These are phyloP conservation scores for Ascobolus immersus DNA, from an alignment of 495 filamentous ascomycete genomes.

Conservation along the genomic window DNA sequence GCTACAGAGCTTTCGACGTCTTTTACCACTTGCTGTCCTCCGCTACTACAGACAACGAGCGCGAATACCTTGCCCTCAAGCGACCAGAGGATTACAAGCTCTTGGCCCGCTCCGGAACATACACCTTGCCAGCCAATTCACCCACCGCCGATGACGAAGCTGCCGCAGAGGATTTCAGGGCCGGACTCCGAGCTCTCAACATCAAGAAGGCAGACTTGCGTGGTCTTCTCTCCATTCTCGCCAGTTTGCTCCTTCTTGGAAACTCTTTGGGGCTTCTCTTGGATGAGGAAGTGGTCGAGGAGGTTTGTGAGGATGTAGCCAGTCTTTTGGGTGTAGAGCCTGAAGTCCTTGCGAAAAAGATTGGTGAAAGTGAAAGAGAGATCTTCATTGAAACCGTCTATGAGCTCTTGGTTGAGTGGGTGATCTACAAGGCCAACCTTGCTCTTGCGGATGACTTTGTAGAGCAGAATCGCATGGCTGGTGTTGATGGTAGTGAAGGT, in stretches of 20 bases:
- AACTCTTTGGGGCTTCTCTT: conserved; percentile 65
- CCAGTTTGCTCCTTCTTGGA: conserved; percentile 72
- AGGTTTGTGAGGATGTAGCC: conserved; percentile 72
- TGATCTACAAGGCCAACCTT: conserved; percentile 70
- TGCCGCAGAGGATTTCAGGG: conserved; percentile 73
- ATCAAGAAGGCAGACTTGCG: conserved; percentile 66
- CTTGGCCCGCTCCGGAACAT: conserved; percentile 60
- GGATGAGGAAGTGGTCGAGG: conserved; percentile 63
- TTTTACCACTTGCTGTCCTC: conserved; percentile 91
- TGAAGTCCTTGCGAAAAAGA: conserved; percentile 52
- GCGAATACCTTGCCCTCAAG: conserved; percentile 72
- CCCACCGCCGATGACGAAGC: conserved; percentile 85
- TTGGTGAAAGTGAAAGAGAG: conserved; percentile 58
- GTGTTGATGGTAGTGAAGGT: conserved; percentile 32
- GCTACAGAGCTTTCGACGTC: conserved; percentile 88
- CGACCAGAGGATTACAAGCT: conserved; percentile 52
- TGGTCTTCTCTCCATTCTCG: conserved; percentile 57
- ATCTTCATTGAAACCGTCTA: conserved; percentile 67
- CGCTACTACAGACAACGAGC: conserved; percentile 67
- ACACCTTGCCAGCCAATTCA: conserved; percentile 64
- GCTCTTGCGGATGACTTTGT: conserved; percentile 54
- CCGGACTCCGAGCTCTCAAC: conserved; percentile 60
- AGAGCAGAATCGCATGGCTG: conserved; percentile 32
- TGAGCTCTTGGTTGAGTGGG: conserved; percentile 87
- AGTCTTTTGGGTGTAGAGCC: conserved; percentile 67